Evolutionary conservation across 2,329 filamentous ascomycete species (phyloP), one percentile per base, ranked within the genome.

Genomic region (Claviceps digitariae): DNA sequence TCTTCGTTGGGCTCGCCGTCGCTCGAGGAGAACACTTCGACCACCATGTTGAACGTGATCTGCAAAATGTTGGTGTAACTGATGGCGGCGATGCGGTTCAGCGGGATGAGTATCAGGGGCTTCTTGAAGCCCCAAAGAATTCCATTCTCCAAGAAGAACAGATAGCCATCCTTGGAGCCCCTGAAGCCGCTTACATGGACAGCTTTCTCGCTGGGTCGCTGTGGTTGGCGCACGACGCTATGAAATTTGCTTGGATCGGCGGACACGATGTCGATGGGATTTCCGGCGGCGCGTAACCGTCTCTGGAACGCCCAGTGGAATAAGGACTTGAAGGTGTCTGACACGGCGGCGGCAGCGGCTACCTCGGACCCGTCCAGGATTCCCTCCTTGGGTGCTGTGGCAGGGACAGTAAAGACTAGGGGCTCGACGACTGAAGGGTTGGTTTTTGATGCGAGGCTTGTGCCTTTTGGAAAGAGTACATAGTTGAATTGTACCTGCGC

Each of bases 51-150:
- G 60, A 86, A 86, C 0, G 83, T 86, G 23, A 82, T 74, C 61
- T 84, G 82, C 47, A 86, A 69, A 27, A 86, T 80, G 55, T 72
- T 84, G 5, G 81, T 84, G 63, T 84, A 86, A 60, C 79, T 83
- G n/a, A 84, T 72, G 2, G 81, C 79, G 0, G 72, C 71, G 50
- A 86, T 80, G 13, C 76, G 72, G 51, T 78, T 74, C 20, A 84
- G 72, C 4, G 81, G 79, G 5, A 86, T 70, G 59, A 84, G 85
- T 23, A 83, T 67, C 2, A 86, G 64, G 0, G 83, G 83, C 65
- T 86, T 86, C 67, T 84, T 85, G 71, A 83, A 86, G 0, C 74
- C 82, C 81, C 82, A 86, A 8, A 86, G 64, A 52, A 86, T 84
- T 15, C 83, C 83, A 27, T 73, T 81, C 34, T 81, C 75, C 17